phyloP scores from a whole-genome alignment of 164 flowering plant genomes.

The Stephania japonica region DNA sequence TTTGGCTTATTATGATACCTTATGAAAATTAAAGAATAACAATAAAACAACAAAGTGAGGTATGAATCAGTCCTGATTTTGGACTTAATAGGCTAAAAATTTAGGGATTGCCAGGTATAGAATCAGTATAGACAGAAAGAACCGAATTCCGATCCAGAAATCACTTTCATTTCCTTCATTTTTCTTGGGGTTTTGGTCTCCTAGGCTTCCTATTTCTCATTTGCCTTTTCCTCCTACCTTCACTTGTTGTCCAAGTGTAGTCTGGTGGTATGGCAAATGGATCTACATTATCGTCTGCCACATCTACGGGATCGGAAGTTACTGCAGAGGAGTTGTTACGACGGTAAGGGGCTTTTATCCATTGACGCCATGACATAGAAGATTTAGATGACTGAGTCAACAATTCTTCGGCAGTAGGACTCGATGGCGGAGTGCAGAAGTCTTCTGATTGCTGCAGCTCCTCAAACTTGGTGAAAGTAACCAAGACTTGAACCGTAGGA shows the following conservation, averaged over 20 bases:
- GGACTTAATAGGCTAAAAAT: too few relatives aligned
- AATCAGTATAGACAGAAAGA: background rate
- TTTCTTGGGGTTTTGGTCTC: background rate
- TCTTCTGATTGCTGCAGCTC: background rate
- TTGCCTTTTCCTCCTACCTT: background rate
- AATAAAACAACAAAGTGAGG: too few relatives aligned
- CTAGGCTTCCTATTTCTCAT: background rate
- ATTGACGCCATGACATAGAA: background rate
- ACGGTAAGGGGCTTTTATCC: background rate
- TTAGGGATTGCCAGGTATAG: too few relatives aligned
- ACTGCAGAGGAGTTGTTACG: background rate
- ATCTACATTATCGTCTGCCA: background rate
- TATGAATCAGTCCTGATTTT: too few relatives aligned
- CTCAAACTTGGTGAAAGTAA: constrained; percentile 1
- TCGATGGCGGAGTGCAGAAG: background rate
- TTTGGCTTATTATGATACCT: background rate
- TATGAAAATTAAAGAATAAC: too few relatives aligned
- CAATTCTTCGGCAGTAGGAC: background rate
- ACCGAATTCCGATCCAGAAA: background rate
- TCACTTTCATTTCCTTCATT: background rate
- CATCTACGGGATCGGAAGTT: background rate
- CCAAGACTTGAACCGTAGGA: constrained; percentile 1
- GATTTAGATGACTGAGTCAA: background rate
- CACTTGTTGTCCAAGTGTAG: constrained; percentile 1
- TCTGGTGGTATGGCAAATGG: background rate